Evolutionary conservation across 192 early-diverging fungal genomes (phyloP).

Genomic region (Coemansia aciculifera): DNA sequence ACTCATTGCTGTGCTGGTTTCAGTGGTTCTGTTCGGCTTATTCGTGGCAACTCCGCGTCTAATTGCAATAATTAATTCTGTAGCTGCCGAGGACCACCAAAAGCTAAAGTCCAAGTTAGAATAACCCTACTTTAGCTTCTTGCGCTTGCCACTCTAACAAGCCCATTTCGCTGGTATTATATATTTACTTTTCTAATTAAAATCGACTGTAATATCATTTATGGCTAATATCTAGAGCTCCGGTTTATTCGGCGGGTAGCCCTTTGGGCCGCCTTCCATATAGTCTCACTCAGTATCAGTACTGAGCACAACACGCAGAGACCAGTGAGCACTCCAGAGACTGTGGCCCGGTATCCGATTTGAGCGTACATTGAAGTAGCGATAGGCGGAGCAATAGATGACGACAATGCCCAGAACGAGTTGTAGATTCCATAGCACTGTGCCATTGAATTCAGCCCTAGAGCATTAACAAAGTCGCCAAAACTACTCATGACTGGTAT

Average conservation of each 20-base stretch:
- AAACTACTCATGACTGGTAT: conserved; percentile 55
- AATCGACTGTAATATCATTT: no score
- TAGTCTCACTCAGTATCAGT: conserved; percentile 17
- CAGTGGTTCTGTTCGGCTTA: conserved; percentile 17
- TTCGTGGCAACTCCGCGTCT: conserved; percentile 24
- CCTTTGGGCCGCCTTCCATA: background rate
- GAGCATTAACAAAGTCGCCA: conserved; percentile 50
- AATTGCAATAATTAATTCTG: conserved; percentile 14
- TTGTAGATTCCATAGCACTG: conserved; percentile 48
- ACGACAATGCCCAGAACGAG: conserved; percentile 43
- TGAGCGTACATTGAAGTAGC: conserved; percentile 41
- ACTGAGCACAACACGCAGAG: conserved; percentile 25
- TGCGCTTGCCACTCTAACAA: no score
- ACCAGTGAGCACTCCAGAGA: conserved; percentile 25
- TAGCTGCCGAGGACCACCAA: conserved; percentile 18
- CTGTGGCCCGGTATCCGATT: conserved; percentile 34
- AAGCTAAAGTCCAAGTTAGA: background rate
- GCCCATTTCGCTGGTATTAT: background rate
- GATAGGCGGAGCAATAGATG: conserved; percentile 37
- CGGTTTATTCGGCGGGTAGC: background rate
- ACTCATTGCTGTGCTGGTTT: conserved; percentile 29
- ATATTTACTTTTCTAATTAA: background rate
- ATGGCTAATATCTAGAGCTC: background rate
- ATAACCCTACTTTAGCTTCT: background rate
- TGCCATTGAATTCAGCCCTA: conserved; percentile 48